Evolutionary conservation across 805 yeast species (phyloP).

Genomic region (Dipodascopsis tothii): DNA sequence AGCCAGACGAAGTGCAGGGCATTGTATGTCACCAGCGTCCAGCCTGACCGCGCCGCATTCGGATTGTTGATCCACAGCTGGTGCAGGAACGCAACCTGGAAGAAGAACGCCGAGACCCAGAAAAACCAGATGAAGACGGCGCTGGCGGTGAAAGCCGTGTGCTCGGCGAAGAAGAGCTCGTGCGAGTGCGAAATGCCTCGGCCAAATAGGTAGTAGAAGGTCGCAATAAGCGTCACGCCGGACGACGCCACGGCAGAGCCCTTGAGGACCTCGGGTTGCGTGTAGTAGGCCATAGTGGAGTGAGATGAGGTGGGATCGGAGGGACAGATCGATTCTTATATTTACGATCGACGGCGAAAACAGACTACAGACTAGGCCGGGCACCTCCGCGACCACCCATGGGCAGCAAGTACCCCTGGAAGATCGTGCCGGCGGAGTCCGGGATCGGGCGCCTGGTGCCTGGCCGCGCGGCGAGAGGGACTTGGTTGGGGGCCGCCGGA

Average conservation of each 20-base stretch:
- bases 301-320: slow-evolving; percentile 3
- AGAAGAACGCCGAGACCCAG: slow-evolving; percentile 49
- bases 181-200: slow-evolving; percentile 37
- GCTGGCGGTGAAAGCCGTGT: slow-evolving; percentile 64
- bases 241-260: slow-evolving; percentile 47
- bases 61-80: slow-evolving; percentile 17
- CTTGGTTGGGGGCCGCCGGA: too few species aligned
- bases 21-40: slow-evolving; percentile 51
- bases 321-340: too few species aligned
- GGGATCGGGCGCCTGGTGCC: too few species aligned
- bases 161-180: slow-evolving; percentile 43
- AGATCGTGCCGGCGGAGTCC: too few species aligned
- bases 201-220: slow-evolving; percentile 51
- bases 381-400: too few species aligned
- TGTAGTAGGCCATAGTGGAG: neutral
- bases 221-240: slow-evolving; percentile 49
- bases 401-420: too few species aligned
- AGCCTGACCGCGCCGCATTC: slow-evolving; percentile 24
- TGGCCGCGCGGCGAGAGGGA: too few species aligned
- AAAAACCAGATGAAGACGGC: slow-evolving; percentile 36
- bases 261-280: slow-evolving; percentile 28
- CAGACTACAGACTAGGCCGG: too few species aligned
- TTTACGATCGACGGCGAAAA: too few species aligned
- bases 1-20: slow-evolving; percentile 57
- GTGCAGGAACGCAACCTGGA: slow-evolving; percentile 41